Conservation (phyloP, 352 stramenopile species). For the Detonula confervacea region DNA sequence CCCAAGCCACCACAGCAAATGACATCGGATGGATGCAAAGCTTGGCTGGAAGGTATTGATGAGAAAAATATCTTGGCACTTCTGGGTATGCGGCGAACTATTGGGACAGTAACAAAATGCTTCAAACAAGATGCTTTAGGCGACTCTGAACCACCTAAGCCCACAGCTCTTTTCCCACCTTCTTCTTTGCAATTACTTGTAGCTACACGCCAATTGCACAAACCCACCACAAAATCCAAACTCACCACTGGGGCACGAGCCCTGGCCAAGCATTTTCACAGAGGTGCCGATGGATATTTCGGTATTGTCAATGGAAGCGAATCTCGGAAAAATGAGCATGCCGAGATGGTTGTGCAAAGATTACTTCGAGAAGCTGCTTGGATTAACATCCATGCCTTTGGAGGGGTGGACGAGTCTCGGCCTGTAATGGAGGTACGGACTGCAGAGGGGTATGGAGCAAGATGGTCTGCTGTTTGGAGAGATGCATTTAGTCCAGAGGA, state of each 20-base stretch:
- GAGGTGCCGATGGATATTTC: constrained; percentile 47
- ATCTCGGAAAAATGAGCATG: constrained; percentile 49
- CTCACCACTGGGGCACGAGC: constrained; percentile 48
- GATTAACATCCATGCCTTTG: constrained; percentile 64
- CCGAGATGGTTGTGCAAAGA: constrained; percentile 14
- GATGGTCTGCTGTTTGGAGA: constrained; percentile 43
- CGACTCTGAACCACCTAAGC: too few species aligned
- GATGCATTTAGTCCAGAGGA: constrained; percentile 12
- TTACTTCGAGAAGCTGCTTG: constrained; percentile 47
- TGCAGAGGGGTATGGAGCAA: constrained; percentile 48
- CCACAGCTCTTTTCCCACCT: constrained; percentile 24
- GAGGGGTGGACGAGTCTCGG: constrained; percentile 21
- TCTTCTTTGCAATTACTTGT: constrained; percentile 14
- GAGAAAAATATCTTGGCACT: too few species aligned
- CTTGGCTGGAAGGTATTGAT: too few species aligned
- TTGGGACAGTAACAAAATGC: constrained; percentile 17
- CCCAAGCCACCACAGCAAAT: constrained; percentile 4
- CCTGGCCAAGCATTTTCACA: constrained; percentile 54
- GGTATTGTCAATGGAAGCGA: constrained; percentile 37
- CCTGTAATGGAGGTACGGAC: constrained; percentile 45
- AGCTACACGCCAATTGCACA: constrained; percentile 18
- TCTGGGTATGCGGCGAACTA: constrained; percentile 33
- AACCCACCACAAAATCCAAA: constrained; percentile 16
- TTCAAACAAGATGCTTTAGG: background rate
- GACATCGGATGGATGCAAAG: constrained; percentile 12